Percentiles rank a stretch among this genome's conserved stretches.
Evolutionary conservation across 2,329 filamentous ascomycete genomes (phyloP).

Genomic region (Lecanosticta acicola): DNA sequence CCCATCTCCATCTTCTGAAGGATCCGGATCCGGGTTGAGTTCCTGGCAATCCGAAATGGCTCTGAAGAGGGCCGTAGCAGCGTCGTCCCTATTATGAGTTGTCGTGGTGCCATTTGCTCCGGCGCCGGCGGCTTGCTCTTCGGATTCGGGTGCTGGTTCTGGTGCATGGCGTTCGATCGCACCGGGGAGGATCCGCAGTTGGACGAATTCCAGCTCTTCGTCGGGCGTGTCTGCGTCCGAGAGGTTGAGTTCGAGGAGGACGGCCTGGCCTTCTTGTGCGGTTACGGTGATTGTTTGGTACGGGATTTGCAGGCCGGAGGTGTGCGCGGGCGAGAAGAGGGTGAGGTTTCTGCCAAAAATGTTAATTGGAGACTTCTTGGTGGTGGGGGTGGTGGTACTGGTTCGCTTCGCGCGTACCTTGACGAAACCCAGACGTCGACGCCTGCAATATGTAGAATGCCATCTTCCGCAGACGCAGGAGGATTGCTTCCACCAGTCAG

Average conservation of each 20-base stretch:
- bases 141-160: slow-evolving; percentile 3
- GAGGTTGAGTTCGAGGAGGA: slow-evolving; percentile 66
- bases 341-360: slow-evolving; percentile 48
- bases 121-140: not conserved
- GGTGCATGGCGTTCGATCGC: slow-evolving; percentile 10
- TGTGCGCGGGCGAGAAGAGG: slow-evolving; percentile 56
- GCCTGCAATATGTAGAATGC: slow-evolving; percentile 17
- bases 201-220: slow-evolving; percentile 58
- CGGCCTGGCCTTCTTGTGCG: slow-evolving; percentile 58
- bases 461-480: slow-evolving; percentile 19
- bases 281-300: slow-evolving; percentile 72
- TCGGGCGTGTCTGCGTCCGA: slow-evolving; percentile 55
- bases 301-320: slow-evolving; percentile 61
- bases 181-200: slow-evolving; percentile 57
- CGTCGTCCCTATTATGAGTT: slow-evolving; percentile 7
- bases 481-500: slow-evolving; percentile 3
- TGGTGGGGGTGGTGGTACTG: not conserved
- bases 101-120: slow-evolving; percentile 10
- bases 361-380: too few relatives aligned
- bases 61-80: slow-evolving; percentile 51
- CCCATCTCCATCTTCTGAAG: slow-evolving; percentile 44
- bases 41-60: slow-evolving; percentile 71
- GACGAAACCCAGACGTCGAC: slow-evolving; percentile 47
- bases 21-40: slow-evolving; percentile 63
- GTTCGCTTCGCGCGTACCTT: slow-evolving; percentile 27